Evolutionary conservation across 768 basidiomycete genomes (phyloP).

Genomic region (Collybia sordida): DNA sequence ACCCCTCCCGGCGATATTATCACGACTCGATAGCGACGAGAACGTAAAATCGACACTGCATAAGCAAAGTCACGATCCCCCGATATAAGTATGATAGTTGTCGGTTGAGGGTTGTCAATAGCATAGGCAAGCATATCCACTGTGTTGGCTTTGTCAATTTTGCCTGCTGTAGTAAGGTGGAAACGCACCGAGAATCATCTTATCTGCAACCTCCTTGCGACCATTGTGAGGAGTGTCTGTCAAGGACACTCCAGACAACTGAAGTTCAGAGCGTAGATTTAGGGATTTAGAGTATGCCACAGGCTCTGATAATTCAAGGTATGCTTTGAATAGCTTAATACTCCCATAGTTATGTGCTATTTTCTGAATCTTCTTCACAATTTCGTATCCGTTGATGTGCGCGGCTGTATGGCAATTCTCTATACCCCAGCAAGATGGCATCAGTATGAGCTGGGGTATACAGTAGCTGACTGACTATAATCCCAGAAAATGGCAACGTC

Average conservation of each 20-base stretch:
- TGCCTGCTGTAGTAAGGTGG: neutral
- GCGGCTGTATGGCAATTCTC: conserved; percentile 45
- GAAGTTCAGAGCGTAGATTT: conserved; percentile 42
- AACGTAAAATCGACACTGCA: conserved; percentile 54
- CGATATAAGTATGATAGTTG: conserved; percentile 62
- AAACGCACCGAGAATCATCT: conserved; percentile 47
- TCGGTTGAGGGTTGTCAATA: conserved; percentile 54
- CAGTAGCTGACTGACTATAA: conserved; percentile 23
- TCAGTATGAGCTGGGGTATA: neutral
- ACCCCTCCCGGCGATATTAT: conserved; percentile 43
- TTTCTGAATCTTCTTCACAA: conserved; percentile 44
- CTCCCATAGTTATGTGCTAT: conserved; percentile 50
- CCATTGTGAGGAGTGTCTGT: conserved; percentile 36
- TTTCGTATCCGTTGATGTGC: conserved; percentile 39
- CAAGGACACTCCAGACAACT: conserved; percentile 46
- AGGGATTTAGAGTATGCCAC: conserved; percentile 29
- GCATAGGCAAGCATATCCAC: conserved; percentile 70
- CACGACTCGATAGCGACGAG: conserved; percentile 52
- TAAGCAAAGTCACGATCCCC: conserved; percentile 70
- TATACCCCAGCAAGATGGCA: conserved; percentile 10
- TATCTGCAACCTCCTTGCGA: conserved; percentile 42
- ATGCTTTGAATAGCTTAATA: conserved; percentile 55
- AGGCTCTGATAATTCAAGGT: conserved; percentile 44
- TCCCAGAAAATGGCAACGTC: conserved; percentile 47
- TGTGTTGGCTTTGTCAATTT: conserved; percentile 21